Conservation (phyloP, 2,329 filamentous ascomycete genomes). For the Aspergillus fumigatiaffinis region DNA sequence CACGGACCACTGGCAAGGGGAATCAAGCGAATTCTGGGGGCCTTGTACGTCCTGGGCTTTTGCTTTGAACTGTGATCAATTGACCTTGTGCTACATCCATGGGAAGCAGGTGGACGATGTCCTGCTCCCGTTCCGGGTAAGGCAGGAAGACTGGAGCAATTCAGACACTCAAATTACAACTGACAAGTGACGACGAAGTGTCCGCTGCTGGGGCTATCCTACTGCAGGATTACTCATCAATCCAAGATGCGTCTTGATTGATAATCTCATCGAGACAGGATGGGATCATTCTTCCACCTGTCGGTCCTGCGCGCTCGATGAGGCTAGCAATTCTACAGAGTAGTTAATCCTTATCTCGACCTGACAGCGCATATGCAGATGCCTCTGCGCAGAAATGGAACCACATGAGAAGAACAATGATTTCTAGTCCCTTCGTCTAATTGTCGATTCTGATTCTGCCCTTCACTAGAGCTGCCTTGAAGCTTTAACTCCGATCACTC, state of each 20-base stretch:
- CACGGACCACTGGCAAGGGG: background rate
- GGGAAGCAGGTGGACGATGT: background rate
- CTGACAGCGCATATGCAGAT: background rate
- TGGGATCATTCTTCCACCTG: background rate
- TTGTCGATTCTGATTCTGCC: background rate
- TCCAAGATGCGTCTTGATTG: background rate
- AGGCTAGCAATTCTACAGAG: background rate
- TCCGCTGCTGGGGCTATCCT: background rate
- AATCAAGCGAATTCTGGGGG: background rate
- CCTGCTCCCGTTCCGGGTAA: background rate
- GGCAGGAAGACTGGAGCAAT: background rate
- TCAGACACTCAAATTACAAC: background rate
- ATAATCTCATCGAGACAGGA: too few species aligned
- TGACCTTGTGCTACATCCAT: slow-evolving; percentile 6
- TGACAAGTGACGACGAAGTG: background rate
- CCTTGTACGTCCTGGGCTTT: background rate
- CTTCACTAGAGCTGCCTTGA: background rate
- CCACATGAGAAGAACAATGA: background rate
- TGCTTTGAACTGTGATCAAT: slow-evolving; percentile 2
- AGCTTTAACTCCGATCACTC: background rate
- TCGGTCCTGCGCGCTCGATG: background rate
- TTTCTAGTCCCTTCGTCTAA: background rate
- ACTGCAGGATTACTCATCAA: background rate
- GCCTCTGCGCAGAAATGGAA: background rate
- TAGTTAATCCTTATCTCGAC: background rate